A percentile compares a stretch with the other conserved stretches of the same genome.
phyloP scores from a whole-genome alignment of 192 early-diverging fungal species.

The Coemansia sp. region DNA sequence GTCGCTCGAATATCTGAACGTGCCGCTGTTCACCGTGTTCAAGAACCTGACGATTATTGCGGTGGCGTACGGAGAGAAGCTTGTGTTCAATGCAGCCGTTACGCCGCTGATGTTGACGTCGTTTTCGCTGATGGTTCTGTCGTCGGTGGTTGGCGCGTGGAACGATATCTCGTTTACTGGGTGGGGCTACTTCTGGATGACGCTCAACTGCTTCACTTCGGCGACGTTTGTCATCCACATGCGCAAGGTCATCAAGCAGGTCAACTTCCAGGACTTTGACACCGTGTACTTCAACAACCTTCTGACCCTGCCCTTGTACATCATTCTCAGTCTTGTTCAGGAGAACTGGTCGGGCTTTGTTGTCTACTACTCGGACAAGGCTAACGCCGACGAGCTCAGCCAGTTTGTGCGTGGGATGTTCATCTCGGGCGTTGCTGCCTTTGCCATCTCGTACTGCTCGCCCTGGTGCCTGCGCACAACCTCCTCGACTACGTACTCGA shows the following conservation, averaged over 20 bases:
- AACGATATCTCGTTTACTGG: conserved; percentile 64
- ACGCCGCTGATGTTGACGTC: conserved; percentile 78
- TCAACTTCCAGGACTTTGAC: conserved; percentile 96
- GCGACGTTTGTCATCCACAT: conserved; percentile 87
- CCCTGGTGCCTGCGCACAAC: conserved; percentile 61
- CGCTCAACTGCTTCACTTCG: conserved; percentile 84
- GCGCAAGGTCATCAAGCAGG: conserved; percentile 84
- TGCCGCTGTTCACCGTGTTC: conserved; percentile 96
- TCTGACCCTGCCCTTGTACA: conserved; percentile 78
- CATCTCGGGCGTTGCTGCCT: conserved; percentile 80
- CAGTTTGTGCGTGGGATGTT: conserved; percentile 69
- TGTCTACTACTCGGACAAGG: conserved; percentile 45
- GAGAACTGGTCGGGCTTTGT: conserved; percentile 66
- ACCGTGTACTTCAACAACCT: conserved; percentile 98
- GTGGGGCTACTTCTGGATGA: conserved; percentile 87
- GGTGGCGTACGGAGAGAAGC: conserved; percentile 90
- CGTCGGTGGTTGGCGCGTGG: conserved; percentile 86
- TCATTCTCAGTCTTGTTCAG: conserved; percentile 65
- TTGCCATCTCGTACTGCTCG: conserved; percentile 87
- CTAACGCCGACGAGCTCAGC: conserved; percentile 62
- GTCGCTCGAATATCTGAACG: conserved; percentile 86
- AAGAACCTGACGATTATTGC: conserved; percentile 98
- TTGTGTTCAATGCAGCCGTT: conserved; percentile 79
- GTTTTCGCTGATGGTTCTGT: conserved; percentile 84
- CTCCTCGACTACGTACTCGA: conserved; percentile 83